Conservation (phyloP, 176 grass and related monocot species). For the Ensete glaucum region DNA sequence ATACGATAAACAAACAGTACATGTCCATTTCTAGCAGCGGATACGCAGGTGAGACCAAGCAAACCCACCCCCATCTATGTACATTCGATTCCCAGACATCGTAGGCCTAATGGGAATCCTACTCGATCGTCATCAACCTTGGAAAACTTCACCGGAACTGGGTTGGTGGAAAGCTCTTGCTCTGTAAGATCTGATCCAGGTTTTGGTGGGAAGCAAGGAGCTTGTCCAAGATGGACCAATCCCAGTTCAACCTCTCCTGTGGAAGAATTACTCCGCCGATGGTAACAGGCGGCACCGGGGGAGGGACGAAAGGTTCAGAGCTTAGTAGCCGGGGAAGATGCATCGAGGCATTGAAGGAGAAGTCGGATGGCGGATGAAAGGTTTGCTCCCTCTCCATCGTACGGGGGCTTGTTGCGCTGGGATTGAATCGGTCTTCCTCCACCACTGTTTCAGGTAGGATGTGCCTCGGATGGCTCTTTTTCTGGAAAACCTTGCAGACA, state of each 20-base stretch:
- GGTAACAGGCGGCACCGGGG: slow-evolving; percentile 19
- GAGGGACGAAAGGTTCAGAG: slow-evolving; percentile 41
- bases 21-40: too few relatives aligned
- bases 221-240: slow-evolving; percentile 96
- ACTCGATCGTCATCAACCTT: slow-evolving; percentile 38
- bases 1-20: too few relatives aligned
- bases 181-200: slow-evolving; percentile 55
- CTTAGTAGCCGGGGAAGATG: slow-evolving; percentile 78
- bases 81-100: neutral
- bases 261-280: slow-evolving; percentile 21
- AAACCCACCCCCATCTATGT: neutral
- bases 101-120: neutral
- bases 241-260: slow-evolving; percentile 17
- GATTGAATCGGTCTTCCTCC: slow-evolving; percentile 48
- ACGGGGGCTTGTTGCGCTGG: neutral
- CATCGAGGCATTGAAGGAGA: slow-evolving; percentile 55
- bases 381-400: slow-evolving; percentile 41
- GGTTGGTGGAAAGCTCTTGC: slow-evolving; percentile 14
- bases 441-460: slow-evolving; percentile 10
- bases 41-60: neutral
- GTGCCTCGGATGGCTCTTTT: slow-evolving; percentile 65
- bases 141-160: slow-evolving; percentile 51
- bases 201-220: slow-evolving; percentile 91
- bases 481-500: slow-evolving; percentile 95
- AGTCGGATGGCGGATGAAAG: slow-evolving; percentile 43